Evolutionary conservation across 1,284 basidiomycete genomes (phyloP).

Genomic region (Papiliotrema terrestris): DNA sequence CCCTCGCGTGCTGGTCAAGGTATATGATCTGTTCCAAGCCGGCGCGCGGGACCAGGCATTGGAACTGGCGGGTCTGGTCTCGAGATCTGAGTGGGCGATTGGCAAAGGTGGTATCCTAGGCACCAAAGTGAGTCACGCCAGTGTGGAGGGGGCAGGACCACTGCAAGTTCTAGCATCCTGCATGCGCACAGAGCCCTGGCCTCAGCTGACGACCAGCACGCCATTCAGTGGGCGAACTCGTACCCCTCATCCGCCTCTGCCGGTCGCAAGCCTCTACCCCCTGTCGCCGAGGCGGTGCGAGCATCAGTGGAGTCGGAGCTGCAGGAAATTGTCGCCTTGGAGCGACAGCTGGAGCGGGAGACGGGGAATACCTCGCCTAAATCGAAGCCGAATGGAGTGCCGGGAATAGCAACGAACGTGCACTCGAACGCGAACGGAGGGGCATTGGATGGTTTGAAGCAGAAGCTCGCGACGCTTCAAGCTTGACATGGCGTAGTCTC

Average conservation of each 20-base stretch:
- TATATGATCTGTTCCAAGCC: slow-evolving; percentile 26
- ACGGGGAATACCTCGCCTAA: too few species aligned
- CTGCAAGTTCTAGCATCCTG: too few species aligned
- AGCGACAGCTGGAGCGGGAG: slow-evolving; percentile 20
- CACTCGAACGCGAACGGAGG: too few species aligned
- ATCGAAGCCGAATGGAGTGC: too few species aligned
- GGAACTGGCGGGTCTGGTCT: slow-evolving; percentile 24
- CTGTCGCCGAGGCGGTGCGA: slow-evolving; percentile 14
- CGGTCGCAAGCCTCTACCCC: slow-evolving; percentile 22
- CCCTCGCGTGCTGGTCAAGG: slow-evolving; percentile 29
- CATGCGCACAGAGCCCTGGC: too few species aligned
- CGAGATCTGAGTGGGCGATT: slow-evolving; percentile 35
- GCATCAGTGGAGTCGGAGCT: slow-evolving; percentile 14
- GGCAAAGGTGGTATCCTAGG: slow-evolving; percentile 35
- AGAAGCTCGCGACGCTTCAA: too few species aligned
- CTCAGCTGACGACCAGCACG: slow-evolving; percentile 12
- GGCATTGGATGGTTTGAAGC: too few species aligned
- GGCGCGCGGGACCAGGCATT: slow-evolving; percentile 28
- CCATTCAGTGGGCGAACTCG: slow-evolving; percentile 14
- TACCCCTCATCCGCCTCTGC: slow-evolving; percentile 15
- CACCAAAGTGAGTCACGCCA: slow-evolving; percentile 27
- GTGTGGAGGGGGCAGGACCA: not conserved
- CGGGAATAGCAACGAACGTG: too few species aligned
- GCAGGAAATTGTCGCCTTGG: slow-evolving; percentile 19
- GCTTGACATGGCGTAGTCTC: too few species aligned